phyloP scores from a whole-genome alignment of 2,329 filamentous ascomycete species.

The Diaporthe amygdali region DNA sequence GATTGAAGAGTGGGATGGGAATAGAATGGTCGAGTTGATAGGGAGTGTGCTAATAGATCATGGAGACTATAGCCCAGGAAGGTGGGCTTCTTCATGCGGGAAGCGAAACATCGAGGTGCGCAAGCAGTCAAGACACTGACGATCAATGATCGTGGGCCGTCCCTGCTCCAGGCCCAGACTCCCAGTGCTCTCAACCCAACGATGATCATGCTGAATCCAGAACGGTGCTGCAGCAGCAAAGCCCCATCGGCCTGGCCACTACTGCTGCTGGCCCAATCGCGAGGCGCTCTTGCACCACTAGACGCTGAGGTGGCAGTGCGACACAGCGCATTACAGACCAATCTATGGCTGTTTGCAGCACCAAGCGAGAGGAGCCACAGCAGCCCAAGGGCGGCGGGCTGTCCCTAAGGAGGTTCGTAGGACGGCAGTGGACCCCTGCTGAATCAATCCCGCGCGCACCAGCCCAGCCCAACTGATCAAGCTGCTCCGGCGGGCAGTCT shows the following conservation, averaged over 20 bases:
- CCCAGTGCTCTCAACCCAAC: background rate
- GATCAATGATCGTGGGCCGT: conserved; percentile 7
- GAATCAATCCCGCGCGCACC: background rate
- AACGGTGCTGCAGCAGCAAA: background rate
- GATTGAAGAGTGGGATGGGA: background rate
- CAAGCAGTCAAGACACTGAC: conserved; percentile 4
- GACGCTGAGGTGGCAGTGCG: conserved; percentile 12
- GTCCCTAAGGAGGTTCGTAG: background rate
- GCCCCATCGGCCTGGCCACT: conserved; percentile 12
- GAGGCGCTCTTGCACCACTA: background rate
- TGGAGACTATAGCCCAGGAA: background rate
- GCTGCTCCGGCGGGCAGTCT: background rate
- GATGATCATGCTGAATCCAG: conserved; percentile 12
- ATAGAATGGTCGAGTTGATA: background rate
- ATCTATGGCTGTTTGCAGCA: conserved; percentile 8
- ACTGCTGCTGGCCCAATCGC: background rate
- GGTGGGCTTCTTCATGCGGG: conserved; percentile 14
- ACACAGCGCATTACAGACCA: background rate
- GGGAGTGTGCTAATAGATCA: conserved; percentile 14
- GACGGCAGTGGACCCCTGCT: background rate
- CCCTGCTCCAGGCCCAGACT: conserved; percentile 1
- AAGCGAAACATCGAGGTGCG: conserved; percentile 18
- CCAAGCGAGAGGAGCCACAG: background rate
- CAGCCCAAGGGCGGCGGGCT: too few species aligned
- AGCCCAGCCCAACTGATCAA: too few species aligned